phyloP scores from a whole-genome alignment of 164 flowering plant species.

The Akebia trifoliata region DNA sequence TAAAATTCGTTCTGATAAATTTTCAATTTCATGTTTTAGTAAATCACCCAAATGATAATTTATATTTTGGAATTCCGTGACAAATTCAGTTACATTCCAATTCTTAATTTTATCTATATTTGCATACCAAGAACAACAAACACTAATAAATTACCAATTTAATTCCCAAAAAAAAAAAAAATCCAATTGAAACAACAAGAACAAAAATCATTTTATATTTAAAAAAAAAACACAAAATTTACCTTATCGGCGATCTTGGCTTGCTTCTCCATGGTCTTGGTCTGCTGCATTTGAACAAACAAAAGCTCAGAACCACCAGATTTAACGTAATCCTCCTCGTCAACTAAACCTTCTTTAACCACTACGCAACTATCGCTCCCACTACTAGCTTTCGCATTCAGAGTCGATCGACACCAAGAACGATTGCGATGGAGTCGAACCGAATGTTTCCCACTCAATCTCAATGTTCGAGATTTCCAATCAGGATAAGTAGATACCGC shows the following conservation, averaged over 20 bases:
- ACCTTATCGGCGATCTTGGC: constrained; percentile 75
- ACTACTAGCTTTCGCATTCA: constrained; percentile 26
- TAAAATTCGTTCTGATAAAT: too few relatives aligned
- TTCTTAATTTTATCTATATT: too few relatives aligned
- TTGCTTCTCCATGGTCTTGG: constrained; percentile 66
- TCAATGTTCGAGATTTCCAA: constrained; percentile 19
- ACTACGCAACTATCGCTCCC: constrained; percentile 51
- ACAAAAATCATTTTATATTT: background rate
- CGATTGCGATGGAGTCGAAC: background rate
- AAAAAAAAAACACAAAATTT: background rate
- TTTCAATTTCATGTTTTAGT: too few relatives aligned
- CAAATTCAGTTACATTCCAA: too few relatives aligned
- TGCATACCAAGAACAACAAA: too few relatives aligned
- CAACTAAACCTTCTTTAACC: constrained; percentile 55
- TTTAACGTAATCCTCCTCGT: constrained; percentile 78
- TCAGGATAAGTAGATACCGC: constrained; percentile 27
- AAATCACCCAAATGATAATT: too few relatives aligned
- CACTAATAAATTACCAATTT: too few relatives aligned
- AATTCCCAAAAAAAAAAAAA: too few relatives aligned
- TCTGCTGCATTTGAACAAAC: constrained; percentile 90
- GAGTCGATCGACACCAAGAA: constrained; percentile 8
- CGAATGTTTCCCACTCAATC: background rate
- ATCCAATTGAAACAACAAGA: background rate
- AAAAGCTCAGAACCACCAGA: constrained; percentile 83
- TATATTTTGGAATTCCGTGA: too few relatives aligned